phyloP scores from a whole-genome alignment of 208 protist species.

The Naegleria lovaniensis region DNA sequence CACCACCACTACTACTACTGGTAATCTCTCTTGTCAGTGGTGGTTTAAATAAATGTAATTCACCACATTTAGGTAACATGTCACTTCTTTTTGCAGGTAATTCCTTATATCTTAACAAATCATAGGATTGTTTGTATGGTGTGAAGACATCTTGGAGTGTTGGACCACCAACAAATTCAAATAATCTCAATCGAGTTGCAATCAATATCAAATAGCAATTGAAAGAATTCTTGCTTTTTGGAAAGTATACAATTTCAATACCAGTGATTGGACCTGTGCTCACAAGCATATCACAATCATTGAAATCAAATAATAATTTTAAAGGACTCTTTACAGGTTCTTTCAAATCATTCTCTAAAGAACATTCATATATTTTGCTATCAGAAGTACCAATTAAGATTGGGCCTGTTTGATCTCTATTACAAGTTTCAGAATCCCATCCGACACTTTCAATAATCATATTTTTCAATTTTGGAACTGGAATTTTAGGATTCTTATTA shows the following conservation, averaged over 20 bases:
- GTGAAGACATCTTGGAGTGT: slow-evolving; percentile 54
- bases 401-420: slow-evolving; percentile 33
- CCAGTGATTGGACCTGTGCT: slow-evolving; percentile 46
- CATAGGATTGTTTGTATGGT: slow-evolving; percentile 37
- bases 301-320: slow-evolving; percentile 38
- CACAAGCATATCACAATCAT: slow-evolving; percentile 20
- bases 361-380: slow-evolving; percentile 52
- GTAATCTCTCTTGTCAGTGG: too few relatives aligned
- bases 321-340: slow-evolving; percentile 32
- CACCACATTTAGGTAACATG: slow-evolving; percentile 3
- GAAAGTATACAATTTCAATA: slow-evolving; percentile 52
- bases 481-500: slow-evolving; percentile 46
- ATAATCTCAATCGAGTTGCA: slow-evolving; percentile 45
- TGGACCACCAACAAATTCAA: slow-evolving; percentile 60
- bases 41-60: slow-evolving; percentile 44
- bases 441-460: slow-evolving; percentile 55
- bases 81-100: background rate
- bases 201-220: slow-evolving; percentile 34
- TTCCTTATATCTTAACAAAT: background rate
- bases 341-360: slow-evolving; percentile 37
- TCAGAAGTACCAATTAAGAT: slow-evolving; percentile 56
- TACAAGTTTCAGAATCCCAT: slow-evolving; percentile 41
- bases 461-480: slow-evolving; percentile 37
- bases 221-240: background rate
- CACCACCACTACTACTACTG: too few relatives aligned